Conservation (phyloP, 2,329 filamentous ascomycete species). For the Talaromyces albobiverticillius region DNA sequence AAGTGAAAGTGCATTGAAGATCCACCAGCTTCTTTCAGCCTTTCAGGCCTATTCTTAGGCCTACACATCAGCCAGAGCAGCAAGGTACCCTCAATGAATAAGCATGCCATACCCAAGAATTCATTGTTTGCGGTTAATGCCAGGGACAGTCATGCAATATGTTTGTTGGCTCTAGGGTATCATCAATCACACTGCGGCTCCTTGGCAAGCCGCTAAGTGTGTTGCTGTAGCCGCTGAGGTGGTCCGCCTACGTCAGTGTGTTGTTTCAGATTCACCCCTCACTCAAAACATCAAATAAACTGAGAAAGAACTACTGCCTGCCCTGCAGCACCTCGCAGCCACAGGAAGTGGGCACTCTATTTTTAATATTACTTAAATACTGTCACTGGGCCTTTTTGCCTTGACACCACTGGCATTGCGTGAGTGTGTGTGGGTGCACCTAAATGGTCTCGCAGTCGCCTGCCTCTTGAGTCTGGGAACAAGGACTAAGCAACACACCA, state of each 20-base stretch:
- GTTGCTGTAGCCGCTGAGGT: not conserved
- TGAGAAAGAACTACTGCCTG: not conserved
- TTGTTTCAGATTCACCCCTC: constrained; percentile 16
- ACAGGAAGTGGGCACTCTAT: not conserved
- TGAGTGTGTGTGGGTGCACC: not conserved
- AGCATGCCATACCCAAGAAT: no score
- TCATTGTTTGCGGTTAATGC: no score
- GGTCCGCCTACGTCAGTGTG: constrained; percentile 15
- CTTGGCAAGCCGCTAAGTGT: not conserved
- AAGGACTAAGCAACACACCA: constrained; percentile 26
- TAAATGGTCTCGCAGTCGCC: constrained; percentile 18
- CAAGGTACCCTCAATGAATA: no score
- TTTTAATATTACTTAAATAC: not conserved
- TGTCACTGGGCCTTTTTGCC: not conserved
- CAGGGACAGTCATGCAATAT: no score
- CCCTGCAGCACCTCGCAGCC: not conserved
- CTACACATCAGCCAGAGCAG: no score
- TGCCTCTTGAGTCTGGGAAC: constrained; percentile 31
- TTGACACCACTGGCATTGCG: not conserved
- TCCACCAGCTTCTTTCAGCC: no score
- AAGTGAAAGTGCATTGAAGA: no score
- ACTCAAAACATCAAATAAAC: constrained; percentile 11
- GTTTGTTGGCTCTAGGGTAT: no score
- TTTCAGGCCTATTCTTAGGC: no score
- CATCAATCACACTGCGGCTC: not conserved